Conservation (phyloP, 2,329 filamentous ascomycete genomes). For the Cladosporium sp. region DNA sequence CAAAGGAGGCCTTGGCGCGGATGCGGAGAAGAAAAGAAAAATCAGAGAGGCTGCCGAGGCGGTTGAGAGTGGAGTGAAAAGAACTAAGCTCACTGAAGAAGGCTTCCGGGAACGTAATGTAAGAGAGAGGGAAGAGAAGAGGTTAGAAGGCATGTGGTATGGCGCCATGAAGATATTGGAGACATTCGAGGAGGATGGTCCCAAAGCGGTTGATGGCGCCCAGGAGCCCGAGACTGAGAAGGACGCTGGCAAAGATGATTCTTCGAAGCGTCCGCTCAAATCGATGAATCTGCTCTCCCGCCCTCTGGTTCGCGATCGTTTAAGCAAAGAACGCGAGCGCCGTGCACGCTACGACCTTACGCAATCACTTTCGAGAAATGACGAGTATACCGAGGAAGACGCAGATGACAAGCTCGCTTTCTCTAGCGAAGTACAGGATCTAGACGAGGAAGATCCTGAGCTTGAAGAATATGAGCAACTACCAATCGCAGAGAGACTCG, state of each 20-base stretch:
- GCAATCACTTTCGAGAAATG: slow-evolving; percentile 50
- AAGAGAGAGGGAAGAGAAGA: slow-evolving; percentile 63
- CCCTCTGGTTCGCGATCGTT: slow-evolving; percentile 64
- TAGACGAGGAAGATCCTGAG: slow-evolving; percentile 76
- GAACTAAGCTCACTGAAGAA: slow-evolving; percentile 58
- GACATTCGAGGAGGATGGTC: slow-evolving; percentile 54
- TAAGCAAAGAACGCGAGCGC: slow-evolving; percentile 65
- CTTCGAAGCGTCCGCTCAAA: slow-evolving; percentile 34
- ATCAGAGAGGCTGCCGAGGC: slow-evolving; percentile 52
- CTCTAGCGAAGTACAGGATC: slow-evolving; percentile 59
- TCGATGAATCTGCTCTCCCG: slow-evolving; percentile 75
- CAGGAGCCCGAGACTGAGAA: slow-evolving; percentile 13
- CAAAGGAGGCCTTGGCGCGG: slow-evolving; percentile 76
- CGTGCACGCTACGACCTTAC: slow-evolving; percentile 63
- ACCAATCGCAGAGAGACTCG: slow-evolving; percentile 61
- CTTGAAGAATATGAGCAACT: slow-evolving; percentile 74
- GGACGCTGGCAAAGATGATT: background rate
- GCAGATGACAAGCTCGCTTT: slow-evolving; percentile 66
- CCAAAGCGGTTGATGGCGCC: slow-evolving; percentile 20
- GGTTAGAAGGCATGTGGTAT: slow-evolving; percentile 64
- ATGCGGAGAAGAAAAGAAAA: slow-evolving; percentile 77
- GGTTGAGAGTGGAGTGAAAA: slow-evolving; percentile 50
- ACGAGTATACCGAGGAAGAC: slow-evolving; percentile 59
- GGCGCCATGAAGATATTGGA: slow-evolving; percentile 82
- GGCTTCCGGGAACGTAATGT: slow-evolving; percentile 71